Evolutionary conservation across 2,329 filamentous ascomycete genomes (phyloP).

Genomic region (Phaeoacremonium minimum): DNA sequence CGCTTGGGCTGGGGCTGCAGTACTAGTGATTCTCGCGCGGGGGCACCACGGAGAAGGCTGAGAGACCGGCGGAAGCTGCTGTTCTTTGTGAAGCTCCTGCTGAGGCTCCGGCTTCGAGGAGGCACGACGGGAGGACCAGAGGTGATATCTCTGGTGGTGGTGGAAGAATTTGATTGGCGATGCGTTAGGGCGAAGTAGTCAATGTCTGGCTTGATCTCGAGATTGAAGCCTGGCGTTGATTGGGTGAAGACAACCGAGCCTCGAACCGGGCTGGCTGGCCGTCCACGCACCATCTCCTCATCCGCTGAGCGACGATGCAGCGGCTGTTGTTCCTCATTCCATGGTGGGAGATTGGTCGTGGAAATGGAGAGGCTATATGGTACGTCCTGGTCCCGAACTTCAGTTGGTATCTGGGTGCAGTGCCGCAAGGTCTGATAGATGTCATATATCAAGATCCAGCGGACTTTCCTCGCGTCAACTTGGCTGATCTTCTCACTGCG

Average conservation of each 20-base stretch:
- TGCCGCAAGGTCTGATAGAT: slow-evolving; percentile 68
- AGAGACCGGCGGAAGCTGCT: slow-evolving; percentile 25
- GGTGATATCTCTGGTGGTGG: slow-evolving; percentile 8
- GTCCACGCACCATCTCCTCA: slow-evolving; percentile 14
- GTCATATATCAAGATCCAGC: slow-evolving; percentile 74
- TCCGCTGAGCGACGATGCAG: slow-evolving; percentile 23
- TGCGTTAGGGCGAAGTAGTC: slow-evolving; percentile 47
- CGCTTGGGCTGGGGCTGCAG: slow-evolving; percentile 8
- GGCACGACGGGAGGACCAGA: slow-evolving; percentile 9
- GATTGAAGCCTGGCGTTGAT: neutral
- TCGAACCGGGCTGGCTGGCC: slow-evolving; percentile 9
- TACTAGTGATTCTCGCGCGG: slow-evolving; percentile 8
- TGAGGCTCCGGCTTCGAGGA: slow-evolving; percentile 18
- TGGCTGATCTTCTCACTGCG: slow-evolving; percentile 53
- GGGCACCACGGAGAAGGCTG: slow-evolving; percentile 18
- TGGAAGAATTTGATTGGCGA: slow-evolving; percentile 12
- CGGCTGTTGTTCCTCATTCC: slow-evolving; percentile 24
- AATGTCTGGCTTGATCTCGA: slow-evolving; percentile 48
- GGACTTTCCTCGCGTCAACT: slow-evolving; percentile 68
- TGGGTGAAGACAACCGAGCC: slow-evolving; percentile 3
- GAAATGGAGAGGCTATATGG: slow-evolving; percentile 52
- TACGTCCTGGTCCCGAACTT: slow-evolving; percentile 54
- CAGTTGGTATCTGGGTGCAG: slow-evolving; percentile 55
- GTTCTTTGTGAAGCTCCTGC: slow-evolving; percentile 23
- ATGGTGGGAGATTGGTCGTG: slow-evolving; percentile 37